A percentile compares a stretch with the other conserved stretches of the same genome.
Conservation (phyloP, 345 rosid genomes). For the Pistacia vera region DNA sequence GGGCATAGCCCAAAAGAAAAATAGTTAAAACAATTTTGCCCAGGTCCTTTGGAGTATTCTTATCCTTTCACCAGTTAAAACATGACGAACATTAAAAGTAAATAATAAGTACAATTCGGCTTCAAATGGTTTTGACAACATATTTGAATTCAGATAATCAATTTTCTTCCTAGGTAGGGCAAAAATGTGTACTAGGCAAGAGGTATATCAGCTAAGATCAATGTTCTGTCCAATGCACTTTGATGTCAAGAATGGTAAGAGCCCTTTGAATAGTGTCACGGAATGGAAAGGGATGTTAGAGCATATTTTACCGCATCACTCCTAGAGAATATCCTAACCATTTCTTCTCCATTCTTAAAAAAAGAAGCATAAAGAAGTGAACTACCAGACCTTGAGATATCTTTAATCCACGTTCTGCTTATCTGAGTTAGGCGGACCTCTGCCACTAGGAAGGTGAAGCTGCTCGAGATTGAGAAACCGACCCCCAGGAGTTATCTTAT, state of each 20-base stretch:
- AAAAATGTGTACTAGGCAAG: neutral
- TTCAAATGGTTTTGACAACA: neutral
- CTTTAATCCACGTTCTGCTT: conserved; percentile 43
- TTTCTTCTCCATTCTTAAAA: conserved; percentile 3
- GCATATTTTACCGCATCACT: neutral
- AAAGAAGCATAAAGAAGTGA: conserved; percentile 10
- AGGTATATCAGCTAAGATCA: neutral
- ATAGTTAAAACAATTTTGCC: neutral
- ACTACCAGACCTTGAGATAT: conserved; percentile 39
- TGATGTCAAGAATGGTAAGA: neutral
- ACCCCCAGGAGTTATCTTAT: conserved; percentile 82
- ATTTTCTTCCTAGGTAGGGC: neutral
- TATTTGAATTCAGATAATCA: neutral
- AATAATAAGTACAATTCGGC: neutral
- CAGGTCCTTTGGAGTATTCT: neutral
- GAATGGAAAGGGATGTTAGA: too few species aligned
- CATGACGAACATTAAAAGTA: neutral
- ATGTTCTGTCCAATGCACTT: neutral
- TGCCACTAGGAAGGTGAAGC: conserved; percentile 58
- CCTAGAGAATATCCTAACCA: neutral
- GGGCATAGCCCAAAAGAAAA: neutral
- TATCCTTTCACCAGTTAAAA: neutral
- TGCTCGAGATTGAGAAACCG: conserved; percentile 55
- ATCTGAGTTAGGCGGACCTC: conserved; percentile 55
- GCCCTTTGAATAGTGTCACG: neutral